phyloP scores from a whole-genome alignment of 148 eudicot genomes.

The Vaccinium myrtillus region DNA sequence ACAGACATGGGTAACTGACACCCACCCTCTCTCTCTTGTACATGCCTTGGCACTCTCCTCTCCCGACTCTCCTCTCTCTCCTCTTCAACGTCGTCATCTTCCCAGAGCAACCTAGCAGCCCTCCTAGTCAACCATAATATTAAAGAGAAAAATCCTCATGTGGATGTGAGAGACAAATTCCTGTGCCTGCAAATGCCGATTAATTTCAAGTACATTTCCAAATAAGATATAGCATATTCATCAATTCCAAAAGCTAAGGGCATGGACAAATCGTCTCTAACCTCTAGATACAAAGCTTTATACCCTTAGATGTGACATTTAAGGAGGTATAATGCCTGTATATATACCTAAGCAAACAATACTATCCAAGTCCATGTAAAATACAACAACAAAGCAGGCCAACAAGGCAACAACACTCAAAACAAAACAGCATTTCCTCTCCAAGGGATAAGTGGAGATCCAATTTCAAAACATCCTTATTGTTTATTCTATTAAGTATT shows the following conservation, averaged over 20 bases:
- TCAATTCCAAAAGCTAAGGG: conserved; percentile 1
- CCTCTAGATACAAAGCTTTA: not conserved
- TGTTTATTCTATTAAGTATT: not conserved
- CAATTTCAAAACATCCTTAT: not conserved
- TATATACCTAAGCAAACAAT: not conserved
- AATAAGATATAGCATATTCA: not conserved
- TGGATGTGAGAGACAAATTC: not conserved
- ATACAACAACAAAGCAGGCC: not conserved
- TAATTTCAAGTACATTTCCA: not conserved
- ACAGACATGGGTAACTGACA: not conserved
- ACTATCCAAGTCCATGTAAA: not conserved
- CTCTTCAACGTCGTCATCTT: not conserved
- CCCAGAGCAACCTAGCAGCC: not conserved
- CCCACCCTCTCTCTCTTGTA: not conserved
- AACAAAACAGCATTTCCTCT: not conserved
- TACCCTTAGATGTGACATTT: not conserved
- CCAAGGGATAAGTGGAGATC: not conserved
- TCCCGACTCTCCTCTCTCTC: not conserved
- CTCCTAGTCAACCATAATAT: not conserved
- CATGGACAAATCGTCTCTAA: not conserved
- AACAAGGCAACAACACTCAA: not conserved
- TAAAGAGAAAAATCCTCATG: not conserved
- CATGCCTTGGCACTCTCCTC: conserved; percentile 1
- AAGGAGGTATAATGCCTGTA: not conserved
- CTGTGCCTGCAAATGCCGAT: not conserved